A percentile compares a stretch with the other conserved stretches of the same genome.
Conservation (phyloP, 2,329 filamentous ascomycete species). For the Zasmidium angulare region DNA sequence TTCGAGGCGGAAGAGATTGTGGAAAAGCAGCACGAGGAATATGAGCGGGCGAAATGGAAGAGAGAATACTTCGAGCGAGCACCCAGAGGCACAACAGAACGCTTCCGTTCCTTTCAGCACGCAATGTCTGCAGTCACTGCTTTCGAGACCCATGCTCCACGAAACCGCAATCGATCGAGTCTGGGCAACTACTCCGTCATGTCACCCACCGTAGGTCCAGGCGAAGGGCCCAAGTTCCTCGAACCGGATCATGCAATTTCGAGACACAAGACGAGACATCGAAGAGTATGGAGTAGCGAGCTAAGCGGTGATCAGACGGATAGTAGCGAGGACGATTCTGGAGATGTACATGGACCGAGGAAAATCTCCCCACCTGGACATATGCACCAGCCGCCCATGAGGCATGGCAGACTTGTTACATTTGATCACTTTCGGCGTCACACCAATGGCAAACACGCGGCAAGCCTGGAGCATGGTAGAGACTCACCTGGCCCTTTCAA, state of each 20-base stretch:
- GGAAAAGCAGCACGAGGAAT: slow-evolving; percentile 28
- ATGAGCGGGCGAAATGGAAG: slow-evolving; percentile 33
- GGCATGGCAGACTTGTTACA: slow-evolving; percentile 7
- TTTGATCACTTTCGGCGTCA: slow-evolving; percentile 6
- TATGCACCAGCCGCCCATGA: slow-evolving; percentile 17
- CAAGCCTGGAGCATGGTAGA: not conserved
- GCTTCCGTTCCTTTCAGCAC: slow-evolving; percentile 30
- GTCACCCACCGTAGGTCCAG: slow-evolving; percentile 23
- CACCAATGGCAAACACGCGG: not conserved
- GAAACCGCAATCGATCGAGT: slow-evolving; percentile 25
- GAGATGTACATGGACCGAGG: slow-evolving; percentile 13
- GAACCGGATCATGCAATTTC: slow-evolving; percentile 23
- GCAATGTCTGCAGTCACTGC: slow-evolving; percentile 31
- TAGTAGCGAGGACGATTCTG: slow-evolving; percentile 31
- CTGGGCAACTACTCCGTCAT: slow-evolving; percentile 22
- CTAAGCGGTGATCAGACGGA: slow-evolving; percentile 36
- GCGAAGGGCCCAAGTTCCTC: slow-evolving; percentile 22
- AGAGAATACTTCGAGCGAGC: slow-evolving; percentile 34
- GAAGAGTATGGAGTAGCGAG: slow-evolving; percentile 35
- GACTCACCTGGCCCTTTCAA: slow-evolving; percentile 15
- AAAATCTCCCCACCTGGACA: slow-evolving; percentile 12
- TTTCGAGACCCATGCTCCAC: slow-evolving; percentile 23
- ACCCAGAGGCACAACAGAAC: slow-evolving; percentile 31
- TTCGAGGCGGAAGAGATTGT: slow-evolving; percentile 33
- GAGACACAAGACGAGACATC: slow-evolving; percentile 23